Evolutionary conservation across 2,329 filamentous ascomycete genomes (phyloP).

Genomic region (Pezicula carpinea): DNA sequence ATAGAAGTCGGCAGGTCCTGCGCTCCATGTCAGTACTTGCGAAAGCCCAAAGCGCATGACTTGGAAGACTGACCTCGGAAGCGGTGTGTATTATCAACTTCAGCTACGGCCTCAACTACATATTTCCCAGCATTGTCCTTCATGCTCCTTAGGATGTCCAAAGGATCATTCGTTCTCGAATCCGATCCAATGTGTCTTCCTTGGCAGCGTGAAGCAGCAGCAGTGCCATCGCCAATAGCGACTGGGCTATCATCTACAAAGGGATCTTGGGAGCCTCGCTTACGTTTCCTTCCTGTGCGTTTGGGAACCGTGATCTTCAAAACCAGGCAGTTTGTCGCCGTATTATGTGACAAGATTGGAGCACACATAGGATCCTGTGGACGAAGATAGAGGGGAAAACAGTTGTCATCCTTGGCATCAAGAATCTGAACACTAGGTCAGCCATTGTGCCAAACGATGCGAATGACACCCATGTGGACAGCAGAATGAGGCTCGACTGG

Average conservation of each 20-base stretch:
- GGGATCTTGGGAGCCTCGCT: slow-evolving; percentile 67
- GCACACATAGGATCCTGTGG: slow-evolving; percentile 76
- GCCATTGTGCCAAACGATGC: slow-evolving; percentile 2
- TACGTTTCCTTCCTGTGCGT: slow-evolving; percentile 80
- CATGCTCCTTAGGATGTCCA: slow-evolving; percentile 55
- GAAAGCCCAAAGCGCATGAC: neutral
- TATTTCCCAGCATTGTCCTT: slow-evolving; percentile 67
- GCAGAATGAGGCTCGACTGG: no score
- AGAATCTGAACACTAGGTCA: slow-evolving; percentile 34
- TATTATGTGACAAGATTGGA: slow-evolving; percentile 72
- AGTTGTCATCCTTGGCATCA: slow-evolving; percentile 39
- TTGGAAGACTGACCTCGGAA: slow-evolving; percentile 57
- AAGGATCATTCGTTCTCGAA: slow-evolving; percentile 50
- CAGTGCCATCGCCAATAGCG: neutral
- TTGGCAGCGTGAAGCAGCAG: neutral
- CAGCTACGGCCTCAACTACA: slow-evolving; percentile 63
- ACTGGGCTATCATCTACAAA: slow-evolving; percentile 40
- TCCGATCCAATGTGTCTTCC: no score
- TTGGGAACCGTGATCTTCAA: slow-evolving; percentile 84
- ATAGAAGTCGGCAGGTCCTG: slow-evolving; percentile 78
- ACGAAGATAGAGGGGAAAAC: slow-evolving; percentile 68
- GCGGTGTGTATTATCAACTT: slow-evolving; percentile 75
- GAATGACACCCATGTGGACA: no score
- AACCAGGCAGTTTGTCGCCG: slow-evolving; percentile 75
- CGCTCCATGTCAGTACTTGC: neutral